Base-by-base conservation (phyloP, 2,329 filamentous ascomycete genomes). In the Chlorencoelia australis region DNA sequence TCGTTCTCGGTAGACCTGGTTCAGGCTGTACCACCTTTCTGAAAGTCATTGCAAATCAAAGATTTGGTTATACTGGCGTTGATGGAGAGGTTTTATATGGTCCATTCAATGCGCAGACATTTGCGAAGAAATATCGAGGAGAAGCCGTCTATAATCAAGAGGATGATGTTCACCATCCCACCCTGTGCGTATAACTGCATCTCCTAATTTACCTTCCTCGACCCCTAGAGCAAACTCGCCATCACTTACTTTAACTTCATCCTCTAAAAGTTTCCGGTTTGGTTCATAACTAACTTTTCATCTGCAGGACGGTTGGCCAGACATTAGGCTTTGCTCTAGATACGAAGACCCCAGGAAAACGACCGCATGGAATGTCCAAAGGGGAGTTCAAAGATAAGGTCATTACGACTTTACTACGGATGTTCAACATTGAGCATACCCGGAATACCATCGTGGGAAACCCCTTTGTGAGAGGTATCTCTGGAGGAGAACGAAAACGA, bases 371-470 rank as follows among this genome's bases (percentile, higher is more conserved):
- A 15, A 70, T 91, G 48, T 77, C 73, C 25, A 82, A 82, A 56
- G 57, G 61, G 5, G 77, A 82, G 11, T 89, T 89, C 65, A 88
- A 88, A 63, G 69, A 82, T 33, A 75, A 77, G 48, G 76, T 93
- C 39, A 69, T 88, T 42, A 69, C 75, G 13, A 73, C 80, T 51
- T 67, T 94, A 41, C 66, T 94, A 34, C 85, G 84, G 53, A 91
- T 93, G 82, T 93, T 94, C 67, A 91, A 89, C 55, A 94, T 94
- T 36, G 82, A 88, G 57, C 86, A 94, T 58, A 93, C 86, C 0
- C 72, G 75, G 34, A 73, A 87, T 55, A 95, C 88, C 0, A 75
- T 89, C 19, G 85, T 94, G 17, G 88, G 88, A 6, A 82, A 91
- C 44, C 73, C 75, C 1, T 86, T 89, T 44, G 71, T 91, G 14